Evolutionary conservation across 2,329 filamentous ascomycete species (phyloP).

Genomic region (Claviceps capensis): DNA sequence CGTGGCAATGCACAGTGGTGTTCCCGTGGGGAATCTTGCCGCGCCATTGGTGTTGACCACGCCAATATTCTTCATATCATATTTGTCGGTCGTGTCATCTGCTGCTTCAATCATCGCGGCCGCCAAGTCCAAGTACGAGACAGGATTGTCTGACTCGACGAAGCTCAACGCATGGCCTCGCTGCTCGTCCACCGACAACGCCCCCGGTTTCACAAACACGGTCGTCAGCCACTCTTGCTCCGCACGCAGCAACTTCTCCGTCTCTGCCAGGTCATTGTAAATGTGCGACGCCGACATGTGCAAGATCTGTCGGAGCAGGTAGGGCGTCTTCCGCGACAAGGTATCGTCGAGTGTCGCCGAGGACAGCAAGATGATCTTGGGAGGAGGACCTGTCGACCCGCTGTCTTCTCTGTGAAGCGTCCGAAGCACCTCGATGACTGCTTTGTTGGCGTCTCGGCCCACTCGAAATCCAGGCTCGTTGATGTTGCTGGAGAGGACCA

Average conservation of each 20-base stretch:
- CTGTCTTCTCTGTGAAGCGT: constrained; percentile 2
- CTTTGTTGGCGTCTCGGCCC: constrained; percentile 20
- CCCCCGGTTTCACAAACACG: constrained; percentile 28
- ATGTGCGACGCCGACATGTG: constrained; percentile 16
- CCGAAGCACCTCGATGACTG: constrained; percentile 19
- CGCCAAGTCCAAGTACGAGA: constrained; percentile 14
- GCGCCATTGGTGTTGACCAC: constrained; percentile 1
- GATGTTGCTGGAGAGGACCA: constrained; percentile 25
- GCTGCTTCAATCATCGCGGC: constrained; percentile 35
- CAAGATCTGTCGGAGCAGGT: constrained; percentile 16
- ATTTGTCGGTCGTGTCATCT: constrained; percentile 17
- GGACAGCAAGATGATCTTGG: constrained; percentile 28
- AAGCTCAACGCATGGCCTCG: constrained; percentile 27
- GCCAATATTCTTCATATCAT: constrained; percentile 13
- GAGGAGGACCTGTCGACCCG: constrained; percentile 6
- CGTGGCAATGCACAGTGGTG: not conserved
- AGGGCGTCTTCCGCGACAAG: constrained; percentile 18
- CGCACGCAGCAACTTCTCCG: constrained; percentile 23
- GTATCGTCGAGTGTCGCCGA: constrained; percentile 27
- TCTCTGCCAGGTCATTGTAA: constrained; percentile 10
- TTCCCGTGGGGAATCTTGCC: not conserved
- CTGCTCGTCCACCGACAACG: constrained; percentile 8
- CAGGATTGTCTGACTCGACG: constrained; percentile 21
- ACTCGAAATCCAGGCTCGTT: constrained; percentile 28
- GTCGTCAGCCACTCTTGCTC: constrained; percentile 23